Evolutionary conservation across 768 basidiomycete species (phyloP), one percentile per base, ranked within the genome.

Genomic region (Tricholoma sp.): DNA sequence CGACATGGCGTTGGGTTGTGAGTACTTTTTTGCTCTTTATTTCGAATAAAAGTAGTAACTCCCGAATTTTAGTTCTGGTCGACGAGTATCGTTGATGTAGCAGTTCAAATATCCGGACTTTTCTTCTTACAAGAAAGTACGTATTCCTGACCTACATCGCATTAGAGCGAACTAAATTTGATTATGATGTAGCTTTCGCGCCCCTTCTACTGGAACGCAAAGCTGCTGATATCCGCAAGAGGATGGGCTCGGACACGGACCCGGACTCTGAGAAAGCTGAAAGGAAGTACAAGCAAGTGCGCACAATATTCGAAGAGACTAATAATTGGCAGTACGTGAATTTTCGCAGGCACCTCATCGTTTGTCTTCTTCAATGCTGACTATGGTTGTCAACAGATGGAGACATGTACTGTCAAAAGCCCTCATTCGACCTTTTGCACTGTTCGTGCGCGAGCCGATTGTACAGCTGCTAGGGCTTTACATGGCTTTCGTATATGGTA

Each of bases 1-100:
- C 84, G 0, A 84, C 83, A 0, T 89, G 88, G 88, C 73, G 84
- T 66, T 89, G 86, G 86, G 85, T 88, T 31, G 82, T 81, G 66
- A 41, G 81, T 74, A 4, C 36, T 11, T 45, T 32, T 32, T 11
- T n/a, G 28, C n/a, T 31, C 13, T 8, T 44, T 9, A 6, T 9
- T 0, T 15, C 12, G 4, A 11, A 6, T 12, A 3, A 12, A 9
- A 41, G 31, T 49, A 3, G 52, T 44, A 12, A 18, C 36, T 4
- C 17, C 11, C 4, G 7, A 44, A 1, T 9, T 20, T 13, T 9
- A 44, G 78, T 90, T 89, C 66, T 87, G 86, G 81, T 79, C 85
- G 0, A 84, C 84, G 3, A 80, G 74, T 32, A 84, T 88, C 36
- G 73, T 78, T 0, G 83, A 81, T 57, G 82, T 71, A 0, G 58